phyloP scores from a whole-genome alignment of 148 eudicot species.

The Gaultheria prostrata region DNA sequence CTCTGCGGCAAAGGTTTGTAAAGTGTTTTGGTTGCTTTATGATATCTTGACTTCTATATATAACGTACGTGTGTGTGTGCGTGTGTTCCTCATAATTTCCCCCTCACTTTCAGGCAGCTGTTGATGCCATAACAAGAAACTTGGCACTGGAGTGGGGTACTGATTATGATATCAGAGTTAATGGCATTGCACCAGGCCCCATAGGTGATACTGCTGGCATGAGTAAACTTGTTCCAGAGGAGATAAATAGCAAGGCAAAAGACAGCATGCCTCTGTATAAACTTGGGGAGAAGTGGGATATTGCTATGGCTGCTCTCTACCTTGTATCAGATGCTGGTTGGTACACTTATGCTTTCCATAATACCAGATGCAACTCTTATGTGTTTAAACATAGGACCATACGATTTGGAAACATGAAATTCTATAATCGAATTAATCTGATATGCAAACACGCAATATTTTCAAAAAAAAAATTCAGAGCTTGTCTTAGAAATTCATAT shows the following conservation, averaged over 20 bases:
- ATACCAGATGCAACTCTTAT: background rate
- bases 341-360: constrained; percentile 13
- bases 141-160: constrained; percentile 98
- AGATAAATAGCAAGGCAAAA: constrained; percentile 46
- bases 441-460: background rate
- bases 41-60: background rate
- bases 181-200: constrained; percentile 97
- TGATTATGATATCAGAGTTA: constrained; percentile 89
- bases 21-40: background rate
- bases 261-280: constrained; percentile 70
- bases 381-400: background rate
- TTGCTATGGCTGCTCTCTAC: constrained; percentile 92
- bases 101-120: constrained; percentile 60
- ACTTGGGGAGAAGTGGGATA: constrained; percentile 94
- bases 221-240: constrained; percentile 84
- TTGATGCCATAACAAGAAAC: constrained; percentile 90
- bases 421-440: background rate
- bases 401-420: background rate
- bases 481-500: background rate
- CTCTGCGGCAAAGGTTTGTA: constrained; percentile 90
- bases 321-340: constrained; percentile 88
- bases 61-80: too few relatives aligned
- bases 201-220: constrained; percentile 86
- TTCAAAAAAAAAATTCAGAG: background rate
- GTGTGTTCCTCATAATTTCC: background rate